These are phyloP conservation scores for Cyamopsis tetragonoloba DNA, from an alignment of 306 rosid genomes.

Conservation along the genomic window DNA sequence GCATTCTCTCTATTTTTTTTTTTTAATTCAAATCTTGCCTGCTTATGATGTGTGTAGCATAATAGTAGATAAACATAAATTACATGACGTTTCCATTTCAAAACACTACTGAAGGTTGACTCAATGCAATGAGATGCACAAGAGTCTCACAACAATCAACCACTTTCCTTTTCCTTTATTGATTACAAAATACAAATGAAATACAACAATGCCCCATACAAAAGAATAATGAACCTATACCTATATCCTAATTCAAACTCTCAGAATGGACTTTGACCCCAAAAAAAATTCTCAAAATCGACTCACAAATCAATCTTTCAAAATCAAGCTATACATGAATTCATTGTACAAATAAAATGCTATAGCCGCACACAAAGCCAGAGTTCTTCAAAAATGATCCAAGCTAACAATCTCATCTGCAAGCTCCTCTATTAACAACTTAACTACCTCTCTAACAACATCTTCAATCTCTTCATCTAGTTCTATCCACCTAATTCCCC, in stretches of 20 bases:
- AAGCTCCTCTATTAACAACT: constrained; percentile 60
- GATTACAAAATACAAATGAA: constrained; percentile 4
- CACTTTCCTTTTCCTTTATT: neutral
- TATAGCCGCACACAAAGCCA: constrained; percentile 19
- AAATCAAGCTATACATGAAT: constrained; percentile 33
- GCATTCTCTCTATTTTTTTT: too few species aligned
- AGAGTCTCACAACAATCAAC: constrained; percentile 13
- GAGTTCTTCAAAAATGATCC: constrained; percentile 33
- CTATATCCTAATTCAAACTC: constrained; percentile 28
- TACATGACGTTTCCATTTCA: neutral
- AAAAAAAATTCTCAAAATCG: neutral
- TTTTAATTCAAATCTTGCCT: too few species aligned
- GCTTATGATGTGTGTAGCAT: neutral
- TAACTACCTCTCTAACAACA: constrained; percentile 61
- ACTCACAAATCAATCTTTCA: constrained; percentile 33
- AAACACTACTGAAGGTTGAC: neutral
- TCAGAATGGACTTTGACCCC: neutral
- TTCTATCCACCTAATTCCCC: constrained; percentile 55
- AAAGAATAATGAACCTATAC: constrained; percentile 39
- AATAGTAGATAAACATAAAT: neutral
- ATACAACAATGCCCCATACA: constrained; percentile 7
- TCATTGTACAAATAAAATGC: neutral
- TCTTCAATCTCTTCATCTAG: constrained; percentile 56
- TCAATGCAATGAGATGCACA: neutral
- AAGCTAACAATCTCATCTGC: constrained; percentile 48